Conservation (phyloP, 2,329 filamentous ascomycete genomes). For the Pseudopyricularia javanii region DNA sequence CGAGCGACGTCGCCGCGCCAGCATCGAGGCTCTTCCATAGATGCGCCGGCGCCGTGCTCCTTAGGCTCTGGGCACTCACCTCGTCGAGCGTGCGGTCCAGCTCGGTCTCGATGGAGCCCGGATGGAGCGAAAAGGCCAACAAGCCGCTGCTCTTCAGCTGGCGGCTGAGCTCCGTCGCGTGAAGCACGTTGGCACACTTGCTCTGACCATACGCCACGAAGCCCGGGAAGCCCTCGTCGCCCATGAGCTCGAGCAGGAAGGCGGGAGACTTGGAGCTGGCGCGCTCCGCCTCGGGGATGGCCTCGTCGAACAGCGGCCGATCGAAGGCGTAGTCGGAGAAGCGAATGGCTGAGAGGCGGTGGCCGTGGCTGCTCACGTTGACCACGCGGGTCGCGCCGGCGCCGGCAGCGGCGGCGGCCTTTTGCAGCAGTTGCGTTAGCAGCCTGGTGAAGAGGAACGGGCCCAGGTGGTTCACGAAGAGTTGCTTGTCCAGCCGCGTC, state of each 20-base stretch:
- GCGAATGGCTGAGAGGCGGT: conserved; percentile 22
- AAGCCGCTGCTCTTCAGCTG: conserved; percentile 15
- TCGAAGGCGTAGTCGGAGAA: conserved; percentile 29
- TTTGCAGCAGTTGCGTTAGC: conserved; percentile 26
- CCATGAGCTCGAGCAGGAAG: conserved; percentile 5
- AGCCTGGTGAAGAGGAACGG: conserved; percentile 34
- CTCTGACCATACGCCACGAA: conserved; percentile 33
- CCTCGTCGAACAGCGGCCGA: conserved; percentile 21
- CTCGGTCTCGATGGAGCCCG: conserved; percentile 18
- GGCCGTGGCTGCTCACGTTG: conserved; percentile 25
- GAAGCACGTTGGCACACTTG: conserved; percentile 33
- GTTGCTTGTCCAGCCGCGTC: conserved; percentile 10
- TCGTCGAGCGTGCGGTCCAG: conserved; percentile 14
- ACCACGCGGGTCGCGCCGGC: conserved; percentile 21
- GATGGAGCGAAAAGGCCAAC: conserved; percentile 20
- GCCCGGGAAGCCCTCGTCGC: conserved; percentile 9
- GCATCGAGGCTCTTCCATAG: conserved; percentile 23
- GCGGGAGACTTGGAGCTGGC: conserved; percentile 1
- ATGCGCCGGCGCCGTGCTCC: conserved; percentile 12
- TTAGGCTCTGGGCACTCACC: conserved; percentile 11
- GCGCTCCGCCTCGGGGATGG: conserved; percentile 10
- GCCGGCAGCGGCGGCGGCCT: conserved; percentile 12
- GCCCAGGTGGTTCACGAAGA: conserved; percentile 28
- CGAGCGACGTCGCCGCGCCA: conserved; percentile 25
- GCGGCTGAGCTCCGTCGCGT: conserved; percentile 19